Base-by-base conservation (phyloP, 2,329 filamentous ascomycete species). In the Didymosphaeria variabile region DNA sequence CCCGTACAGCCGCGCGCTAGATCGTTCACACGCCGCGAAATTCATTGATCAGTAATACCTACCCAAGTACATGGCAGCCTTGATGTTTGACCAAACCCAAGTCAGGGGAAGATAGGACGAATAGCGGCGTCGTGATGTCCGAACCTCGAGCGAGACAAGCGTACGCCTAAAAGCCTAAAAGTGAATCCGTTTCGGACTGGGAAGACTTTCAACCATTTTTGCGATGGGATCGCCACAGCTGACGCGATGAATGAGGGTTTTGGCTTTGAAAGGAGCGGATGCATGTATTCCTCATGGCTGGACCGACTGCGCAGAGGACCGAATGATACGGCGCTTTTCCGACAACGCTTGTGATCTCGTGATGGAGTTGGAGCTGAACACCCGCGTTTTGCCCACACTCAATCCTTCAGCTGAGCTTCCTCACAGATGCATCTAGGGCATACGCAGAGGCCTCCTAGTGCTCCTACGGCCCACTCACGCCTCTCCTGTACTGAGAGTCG, bases 401-500 rank as follows among this genome's bases (percentile, higher is more conserved):
- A 44, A 3, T 47, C 15, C 13, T 50, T 42, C 52, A 17, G 6
- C 31, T 45, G 45, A 47, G 67, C 64, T 50, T 67, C 87, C 77
- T 97, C 94, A 73, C 86, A 89, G 26, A 89, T 81, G 79, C 95
- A 99, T 66, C 95, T 86, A 61, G 86, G 81, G 80, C 95, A 99
- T 84, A 92, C 89, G 80, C 95, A 99, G 79, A 88, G 88, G 0
- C 95, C 95, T 0, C 95, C 95, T 55, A 99, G 82, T 61, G 93
- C 94, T 5, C 94, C 95, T 50, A 84, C 83, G 5, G 94, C 92
- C 93, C 94, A 97, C 72, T 96, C 94, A 63, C 95, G 87, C 59
- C 95, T 86, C 74, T 95, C 87, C 67, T 89, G 86, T 2, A 97
- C 93, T 0, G 87, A 85, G 61, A 98, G 76, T 21, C 87, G 84